Base-by-base conservation (phyloP, 495 filamentous ascomycete species). In the Penicillium bialowiezense region DNA sequence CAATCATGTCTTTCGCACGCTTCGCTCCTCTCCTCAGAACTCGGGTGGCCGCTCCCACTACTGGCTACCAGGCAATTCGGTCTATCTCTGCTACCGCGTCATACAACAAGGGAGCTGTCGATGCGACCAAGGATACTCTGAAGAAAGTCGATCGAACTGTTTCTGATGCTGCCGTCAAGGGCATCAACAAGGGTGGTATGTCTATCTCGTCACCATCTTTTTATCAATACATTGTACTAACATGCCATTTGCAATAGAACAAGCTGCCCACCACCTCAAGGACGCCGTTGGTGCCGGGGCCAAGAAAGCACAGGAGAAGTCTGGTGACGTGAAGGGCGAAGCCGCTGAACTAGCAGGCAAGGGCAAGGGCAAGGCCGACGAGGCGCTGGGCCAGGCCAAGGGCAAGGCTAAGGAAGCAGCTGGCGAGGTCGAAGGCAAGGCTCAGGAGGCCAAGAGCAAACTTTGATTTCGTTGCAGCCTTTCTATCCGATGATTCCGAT, bases 111-210 rank as follows among this genome's bases (percentile, higher is more conserved):
- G 65, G 70, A 1, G 63, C 75, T 28, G 50, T 77, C 10, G 79
- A 83, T 19, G 53, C 68, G 1, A 72, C 73, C 42, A 84, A 83
- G 64, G 78, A 83, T 24, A 75, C 78, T 0, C 55, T 78, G 15
- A 79, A 85, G 66, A 70, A 68, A 41, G 79, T 77, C 15, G 80
- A 86, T 58, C 63, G 73, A 41, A 65, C 63, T 3, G 66, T 81
- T n/a, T 73, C 78, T 1, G 69, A 80, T 60, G 75, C 64, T 0
- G 76, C 75, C 9, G 76, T 84, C 3, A 80, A 80, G 72, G 82
- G 82, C 18, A 84, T 86, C 50, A 73, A 86, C 61, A 77, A 67
- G 31, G 77, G 80, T 23, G 71, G 75, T 82, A 73, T 23, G 78
- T 74, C 1, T 17, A 29, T 23, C 45, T 37, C 28, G 9, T 26